These are phyloP conservation scores for Sugiyamaella lignohabitans DNA, from an alignment of 805 yeast genomes.

Conservation along the genomic window DNA sequence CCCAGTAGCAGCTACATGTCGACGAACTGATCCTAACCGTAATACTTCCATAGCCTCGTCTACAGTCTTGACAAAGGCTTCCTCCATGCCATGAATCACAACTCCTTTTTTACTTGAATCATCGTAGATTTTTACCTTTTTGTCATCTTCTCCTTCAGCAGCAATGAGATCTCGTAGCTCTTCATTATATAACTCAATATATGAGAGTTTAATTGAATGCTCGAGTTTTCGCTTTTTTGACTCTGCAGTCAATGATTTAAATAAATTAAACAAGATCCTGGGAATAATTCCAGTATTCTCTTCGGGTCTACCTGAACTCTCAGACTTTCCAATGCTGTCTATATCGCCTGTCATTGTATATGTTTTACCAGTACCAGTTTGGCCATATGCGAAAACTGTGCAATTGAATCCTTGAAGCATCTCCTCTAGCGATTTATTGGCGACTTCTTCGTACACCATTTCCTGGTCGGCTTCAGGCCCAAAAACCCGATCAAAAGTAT, in stretches of 20 bases:
- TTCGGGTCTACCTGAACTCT: not conserved
- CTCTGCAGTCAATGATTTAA: conserved; percentile 36
- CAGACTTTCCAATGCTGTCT: conserved; percentile 22
- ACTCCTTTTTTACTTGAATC: conserved; percentile 32
- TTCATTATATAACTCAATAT: conserved; percentile 81
- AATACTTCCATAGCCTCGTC: conserved; percentile 46
- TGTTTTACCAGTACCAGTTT: conserved; percentile 88
- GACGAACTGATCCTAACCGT: conserved; percentile 49
- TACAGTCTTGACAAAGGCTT: conserved; percentile 43
- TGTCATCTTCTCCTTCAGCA: conserved; percentile 27
- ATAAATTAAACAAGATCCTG: conserved; percentile 49
- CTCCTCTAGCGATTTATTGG: conserved; percentile 57
- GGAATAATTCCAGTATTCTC: conserved; percentile 49
- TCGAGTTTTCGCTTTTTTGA: conserved; percentile 8
- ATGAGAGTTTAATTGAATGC: conserved; percentile 71
- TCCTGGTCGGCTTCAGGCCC: conserved; percentile 77
- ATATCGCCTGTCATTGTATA: conserved; percentile 66
- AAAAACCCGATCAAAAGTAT: conserved; percentile 70
- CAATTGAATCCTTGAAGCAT: conserved; percentile 72
- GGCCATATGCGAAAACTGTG: conserved; percentile 82
- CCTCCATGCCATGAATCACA: conserved; percentile 53
- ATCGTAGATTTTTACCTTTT: conserved; percentile 11
- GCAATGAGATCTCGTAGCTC: conserved; percentile 66
- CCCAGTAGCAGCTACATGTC: conserved; percentile 73
- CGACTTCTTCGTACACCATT: conserved; percentile 58